These are phyloP conservation scores for Lachnellula occidentalis DNA, from an alignment of 2,329 filamentous ascomycete species.

Conservation along the genomic window DNA sequence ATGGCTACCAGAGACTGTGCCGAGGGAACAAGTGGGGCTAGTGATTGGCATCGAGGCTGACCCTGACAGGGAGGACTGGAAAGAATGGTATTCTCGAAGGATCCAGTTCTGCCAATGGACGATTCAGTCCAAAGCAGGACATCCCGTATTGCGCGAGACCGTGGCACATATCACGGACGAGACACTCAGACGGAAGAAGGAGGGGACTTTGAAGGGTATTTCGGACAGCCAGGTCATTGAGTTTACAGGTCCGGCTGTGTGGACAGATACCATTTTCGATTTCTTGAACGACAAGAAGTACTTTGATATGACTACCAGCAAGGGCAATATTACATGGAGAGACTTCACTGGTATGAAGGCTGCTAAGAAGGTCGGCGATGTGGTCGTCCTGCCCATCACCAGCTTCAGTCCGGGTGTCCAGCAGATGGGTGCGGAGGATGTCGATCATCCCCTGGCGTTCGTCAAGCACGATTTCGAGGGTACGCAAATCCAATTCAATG, in stretches of 20 bases:
- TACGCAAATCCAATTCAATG: constrained; percentile 34
- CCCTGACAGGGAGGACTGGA: constrained; percentile 87
- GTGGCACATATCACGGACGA: constrained; percentile 81
- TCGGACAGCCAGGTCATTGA: constrained; percentile 74
- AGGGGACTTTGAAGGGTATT: constrained; percentile 53
- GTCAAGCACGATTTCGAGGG: constrained; percentile 97
- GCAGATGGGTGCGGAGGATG: constrained; percentile 86
- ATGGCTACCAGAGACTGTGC: constrained; percentile 78
- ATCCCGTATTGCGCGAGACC: constrained; percentile 83
- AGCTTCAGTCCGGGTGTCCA: constrained; percentile 93
- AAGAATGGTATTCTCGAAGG: constrained; percentile 89
- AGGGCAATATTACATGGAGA: constrained; percentile 72
- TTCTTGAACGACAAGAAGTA: constrained; percentile 91
- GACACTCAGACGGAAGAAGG: constrained; percentile 66
- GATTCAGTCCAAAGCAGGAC: constrained; percentile 90
- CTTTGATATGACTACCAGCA: constrained; percentile 68
- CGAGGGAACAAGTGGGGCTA: constrained; percentile 72
- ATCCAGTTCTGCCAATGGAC: constrained; percentile 99
- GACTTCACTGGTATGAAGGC: constrained; percentile 85
- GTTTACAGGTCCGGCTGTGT: constrained; percentile 88
- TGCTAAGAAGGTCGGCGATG: constrained; percentile 85
- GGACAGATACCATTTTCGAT: constrained; percentile 87
- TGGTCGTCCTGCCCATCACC: constrained; percentile 90
- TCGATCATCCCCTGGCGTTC: constrained; percentile 92
- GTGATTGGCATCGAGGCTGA: constrained; percentile 96